A percentile compares a stretch with the other conserved stretches of the same genome.
These are phyloP conservation scores for Bryoglossum gracile DNA, from an alignment of 495 filamentous ascomycete genomes.

Conservation along the genomic window DNA sequence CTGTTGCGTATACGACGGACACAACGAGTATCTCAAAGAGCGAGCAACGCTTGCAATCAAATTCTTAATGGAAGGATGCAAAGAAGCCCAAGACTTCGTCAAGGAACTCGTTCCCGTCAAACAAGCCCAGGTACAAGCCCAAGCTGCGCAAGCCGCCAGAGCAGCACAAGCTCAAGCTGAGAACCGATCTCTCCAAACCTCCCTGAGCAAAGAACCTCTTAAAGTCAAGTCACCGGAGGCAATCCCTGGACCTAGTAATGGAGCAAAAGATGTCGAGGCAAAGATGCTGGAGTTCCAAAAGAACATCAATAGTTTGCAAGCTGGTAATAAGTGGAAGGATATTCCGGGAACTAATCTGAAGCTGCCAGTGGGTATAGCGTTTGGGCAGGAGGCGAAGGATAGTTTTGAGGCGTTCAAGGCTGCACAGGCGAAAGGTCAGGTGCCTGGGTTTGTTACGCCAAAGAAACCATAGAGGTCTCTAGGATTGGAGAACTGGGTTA, in stretches of 20 bases:
- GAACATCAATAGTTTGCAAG: slow-evolving; percentile 11
- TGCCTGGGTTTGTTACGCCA: too few relatives aligned
- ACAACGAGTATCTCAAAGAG: slow-evolving; percentile 86
- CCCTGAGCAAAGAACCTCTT: not conserved
- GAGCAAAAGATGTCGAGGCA: slow-evolving; percentile 6
- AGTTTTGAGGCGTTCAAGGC: too few relatives aligned
- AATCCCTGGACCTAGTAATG: not conserved
- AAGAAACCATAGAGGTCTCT: too few relatives aligned
- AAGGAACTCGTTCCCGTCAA: slow-evolving; percentile 45
- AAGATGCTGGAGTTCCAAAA: slow-evolving; percentile 13
- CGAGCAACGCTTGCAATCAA: slow-evolving; percentile 86
- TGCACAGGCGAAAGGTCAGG: too few relatives aligned
- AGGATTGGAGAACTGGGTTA: too few relatives aligned
- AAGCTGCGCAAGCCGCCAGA: slow-evolving; percentile 1
- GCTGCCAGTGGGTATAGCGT: not conserved
- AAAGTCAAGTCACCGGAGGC: not conserved
- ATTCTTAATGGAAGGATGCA: slow-evolving; percentile 78
- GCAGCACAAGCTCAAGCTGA: slow-evolving; percentile 3
- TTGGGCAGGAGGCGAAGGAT: too few relatives aligned
- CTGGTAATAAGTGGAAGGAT: not conserved
- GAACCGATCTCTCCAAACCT: not conserved
- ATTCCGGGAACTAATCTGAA: not conserved
- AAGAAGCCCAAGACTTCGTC: slow-evolving; percentile 69
- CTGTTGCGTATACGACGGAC: slow-evolving; percentile 78
- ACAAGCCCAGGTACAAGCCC: slow-evolving; percentile 20